Evolutionary conservation across 441 rosid genomes (phyloP).

Genomic region (Breynia disticha): DNA sequence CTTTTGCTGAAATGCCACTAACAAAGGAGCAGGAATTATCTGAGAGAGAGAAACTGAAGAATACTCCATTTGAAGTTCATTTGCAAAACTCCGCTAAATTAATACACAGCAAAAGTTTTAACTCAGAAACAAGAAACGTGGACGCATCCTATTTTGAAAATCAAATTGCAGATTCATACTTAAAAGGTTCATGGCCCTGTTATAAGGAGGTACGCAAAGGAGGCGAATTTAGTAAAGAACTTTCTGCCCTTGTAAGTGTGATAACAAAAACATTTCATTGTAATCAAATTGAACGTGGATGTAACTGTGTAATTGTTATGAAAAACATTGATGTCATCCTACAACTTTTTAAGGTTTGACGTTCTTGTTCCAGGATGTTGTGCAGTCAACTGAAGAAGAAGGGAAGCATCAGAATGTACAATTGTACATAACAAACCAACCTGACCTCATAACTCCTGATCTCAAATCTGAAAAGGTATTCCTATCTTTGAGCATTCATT

Average conservation of each 20-base stretch:
- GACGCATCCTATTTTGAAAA: constrained; percentile 7
- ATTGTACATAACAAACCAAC: no score
- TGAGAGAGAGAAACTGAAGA: constrained; percentile 17
- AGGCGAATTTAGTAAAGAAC: constrained; percentile 16
- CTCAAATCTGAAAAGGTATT: no score
- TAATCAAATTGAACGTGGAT: constrained; percentile 1
- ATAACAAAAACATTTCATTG: constrained; percentile 25
- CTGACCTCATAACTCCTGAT: no score
- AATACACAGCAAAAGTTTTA: constrained; percentile 14
- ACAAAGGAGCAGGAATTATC: constrained; percentile 19
- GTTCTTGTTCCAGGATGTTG: no score
- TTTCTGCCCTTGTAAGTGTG: constrained; percentile 29
- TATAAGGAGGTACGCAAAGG: constrained; percentile 41
- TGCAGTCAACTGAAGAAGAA: no score
- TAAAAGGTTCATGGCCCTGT: constrained; percentile 29
- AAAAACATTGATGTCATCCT: no score
- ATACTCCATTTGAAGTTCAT: constrained; percentile 23
- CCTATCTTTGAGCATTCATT: no score
- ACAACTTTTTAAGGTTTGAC: no score
- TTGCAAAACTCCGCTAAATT: constrained; percentile 10
- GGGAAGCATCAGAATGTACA: no score
- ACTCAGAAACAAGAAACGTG: constrained; percentile 17
- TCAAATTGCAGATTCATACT: constrained; percentile 11
- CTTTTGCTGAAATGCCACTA: constrained; percentile 15
- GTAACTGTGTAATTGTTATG: no score